Conservation (phyloP, 164 flowering plant species). For the Tinospora cordifolia region DNA sequence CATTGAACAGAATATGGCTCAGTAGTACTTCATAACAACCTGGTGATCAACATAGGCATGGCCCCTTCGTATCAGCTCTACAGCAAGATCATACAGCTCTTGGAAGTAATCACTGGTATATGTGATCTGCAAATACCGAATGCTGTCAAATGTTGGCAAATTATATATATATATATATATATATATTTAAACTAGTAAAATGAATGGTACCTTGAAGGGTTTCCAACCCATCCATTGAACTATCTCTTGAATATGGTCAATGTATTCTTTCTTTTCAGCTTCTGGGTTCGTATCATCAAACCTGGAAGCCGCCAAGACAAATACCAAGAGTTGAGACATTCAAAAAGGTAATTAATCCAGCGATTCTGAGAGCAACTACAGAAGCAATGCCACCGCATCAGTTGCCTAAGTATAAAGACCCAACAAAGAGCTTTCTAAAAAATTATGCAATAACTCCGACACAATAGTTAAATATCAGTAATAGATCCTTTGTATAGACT, state of each 20-base stretch:
- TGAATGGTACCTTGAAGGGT: constrained; percentile 67
- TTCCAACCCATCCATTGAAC: constrained; percentile 97
- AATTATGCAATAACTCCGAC: not conserved
- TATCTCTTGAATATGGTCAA: constrained; percentile 91
- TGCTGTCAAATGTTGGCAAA: constrained; percentile 7
- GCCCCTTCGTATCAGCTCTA: constrained; percentile 79
- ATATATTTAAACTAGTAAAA: no score
- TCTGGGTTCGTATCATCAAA: constrained; percentile 98
- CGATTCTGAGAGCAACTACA: not conserved
- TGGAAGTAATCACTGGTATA: constrained; percentile 95
- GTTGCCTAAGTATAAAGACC: not conserved
- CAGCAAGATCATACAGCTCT: constrained; percentile 81
- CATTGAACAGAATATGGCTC: not conserved
- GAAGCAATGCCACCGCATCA: not conserved
- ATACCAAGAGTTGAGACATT: not conserved
- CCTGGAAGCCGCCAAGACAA: constrained; percentile 27
- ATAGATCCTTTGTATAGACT: not conserved
- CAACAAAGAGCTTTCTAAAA: no score
- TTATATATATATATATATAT: no score
- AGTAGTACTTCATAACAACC: constrained; percentile 33
- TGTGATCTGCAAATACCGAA: constrained; percentile 53
- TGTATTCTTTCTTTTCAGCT: constrained; percentile 89
- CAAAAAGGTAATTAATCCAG: not conserved
- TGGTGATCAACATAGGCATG: constrained; percentile 99
- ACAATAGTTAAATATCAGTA: not conserved